Evolutionary conservation across 139 green algal genomes (phyloP), one percentile per base, ranked within the genome.

Genomic region (Trebouxia sp.): DNA sequence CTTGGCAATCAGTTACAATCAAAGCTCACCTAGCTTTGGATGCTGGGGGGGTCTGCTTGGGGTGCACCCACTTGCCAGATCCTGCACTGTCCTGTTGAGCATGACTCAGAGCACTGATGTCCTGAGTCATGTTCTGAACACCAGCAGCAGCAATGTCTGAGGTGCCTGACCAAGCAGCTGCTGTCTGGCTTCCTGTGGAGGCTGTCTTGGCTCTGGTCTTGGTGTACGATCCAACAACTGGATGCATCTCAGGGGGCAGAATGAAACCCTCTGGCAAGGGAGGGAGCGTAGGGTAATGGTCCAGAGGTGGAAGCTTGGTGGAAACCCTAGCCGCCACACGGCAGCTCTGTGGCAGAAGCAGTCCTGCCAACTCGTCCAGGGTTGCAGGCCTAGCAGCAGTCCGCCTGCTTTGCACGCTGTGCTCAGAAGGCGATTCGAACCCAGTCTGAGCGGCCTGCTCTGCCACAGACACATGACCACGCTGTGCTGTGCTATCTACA

Each of bases 321-420:
- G 62, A 72, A 30, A 72, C 62, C 35, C 62, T 72, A 45, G 62
- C 62, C 11, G 62, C 62, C 5, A 72, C 62, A 72, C 62, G 62
- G 62, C 62, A 72, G 62, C 62, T 72, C 62, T 72, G 62, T 72
- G 62, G 62, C 62, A 72, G 62, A 45, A 72, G 62, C 62, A 72
- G 32, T 42, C 62, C 62, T 72, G 62, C 62, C 62, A 72, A 17
- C 62, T 72, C 62, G 43, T 72, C 62, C 26, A 72, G 62, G 62
- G 62, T 72, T 72, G 62, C 62, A n/a, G n/a, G n/a, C n/a, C n/a
- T n/a, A n/a, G n/a, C n/a, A n/a, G n/a, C n/a, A n/a, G n/a, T n/a
- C n/a, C n/a, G n/a, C n/a, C 62, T 72, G 62, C 62, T 72, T 72
- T 72, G 62, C 62, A 72, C 15, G 35, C 62, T 72, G 42, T 45